Base-by-base conservation (phyloP, 805 yeast species). In the Cyberlindnera meyerae region DNA sequence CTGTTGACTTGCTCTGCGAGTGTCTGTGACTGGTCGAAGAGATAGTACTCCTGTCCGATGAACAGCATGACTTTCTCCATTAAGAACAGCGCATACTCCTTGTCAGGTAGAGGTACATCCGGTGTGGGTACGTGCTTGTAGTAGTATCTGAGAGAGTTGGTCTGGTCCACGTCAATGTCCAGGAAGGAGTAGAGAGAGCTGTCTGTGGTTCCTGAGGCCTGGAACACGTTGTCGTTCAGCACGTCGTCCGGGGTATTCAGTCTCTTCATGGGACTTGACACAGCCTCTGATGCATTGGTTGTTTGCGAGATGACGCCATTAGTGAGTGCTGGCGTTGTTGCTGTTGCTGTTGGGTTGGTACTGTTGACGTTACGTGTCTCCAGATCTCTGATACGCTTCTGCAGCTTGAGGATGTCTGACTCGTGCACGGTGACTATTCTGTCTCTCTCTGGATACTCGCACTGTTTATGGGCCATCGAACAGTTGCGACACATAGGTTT, bases 21-120 rank as follows among this genome's bases (percentile, higher is more conserved):
- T 3, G 36, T n/a, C 6, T 24, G 21, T 11, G 36, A 24, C 8
- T 40, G 31, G 41, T 47, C 51, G 26, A 50, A 48, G n/a, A 50
- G 37, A 20, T 48, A 50, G 34, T 48, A 50, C 31, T 50, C 55
- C 14, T 48, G 53, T 1, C 55, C 55, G 11, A 50, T 40, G 22
- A 48, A 48, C 6, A 38, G 21, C 17, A 48, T 45, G 8, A 45
- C 55, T 28, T 45, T 50, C 27, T 43, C 42, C 25, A 40, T 42
- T 5, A 50, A 26, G 3, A 37, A 30, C 11, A 45, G 25, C 2
- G 53, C 47, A 14, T 37, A 29, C 8, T 42, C 44, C 18, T 40
- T 39, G 6, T 24, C 27, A 4, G 55, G 55, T 4, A 50, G 36
- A 8, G 36, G 25, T 9, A 47, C 27, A 3, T 41, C 36, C 1